phyloP scores from a whole-genome alignment of 345 rosid genomes.

The Lepidium didymum region DNA sequence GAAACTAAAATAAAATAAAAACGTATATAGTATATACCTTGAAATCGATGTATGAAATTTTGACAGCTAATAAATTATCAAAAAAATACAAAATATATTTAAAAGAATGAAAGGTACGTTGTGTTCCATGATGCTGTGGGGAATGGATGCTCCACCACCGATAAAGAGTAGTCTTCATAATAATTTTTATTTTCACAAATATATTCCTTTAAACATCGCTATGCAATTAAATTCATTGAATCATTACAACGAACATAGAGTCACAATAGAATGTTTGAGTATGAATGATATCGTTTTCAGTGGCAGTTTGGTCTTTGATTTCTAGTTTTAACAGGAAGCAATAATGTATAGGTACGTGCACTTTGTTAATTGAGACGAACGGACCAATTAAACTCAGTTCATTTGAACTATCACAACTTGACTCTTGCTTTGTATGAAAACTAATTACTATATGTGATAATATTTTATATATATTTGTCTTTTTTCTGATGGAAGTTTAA shows the following conservation, averaged over 20 bases:
- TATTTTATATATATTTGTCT: not conserved
- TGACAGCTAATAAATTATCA: not conserved
- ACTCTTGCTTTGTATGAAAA: not conserved
- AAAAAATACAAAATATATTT: too few relatives aligned
- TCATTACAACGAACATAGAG: not conserved
- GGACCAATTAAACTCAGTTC: not conserved
- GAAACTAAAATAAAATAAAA: not conserved
- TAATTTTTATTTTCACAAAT: not conserved
- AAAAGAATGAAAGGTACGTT: conserved; percentile 9
- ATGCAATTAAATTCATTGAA: not conserved
- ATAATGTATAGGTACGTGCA: conserved; percentile 8
- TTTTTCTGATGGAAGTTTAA: not conserved
- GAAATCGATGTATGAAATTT: conserved; percentile 3
- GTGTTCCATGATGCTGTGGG: conserved; percentile 18
- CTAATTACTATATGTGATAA: too few relatives aligned
- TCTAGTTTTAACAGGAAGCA: not conserved
- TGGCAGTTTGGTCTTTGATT: conserved; percentile 19
- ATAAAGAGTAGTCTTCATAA: not conserved
- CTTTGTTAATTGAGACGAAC: not conserved
- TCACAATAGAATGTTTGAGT: not conserved
- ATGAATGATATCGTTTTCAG: conserved; percentile 7
- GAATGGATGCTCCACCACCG: conserved; percentile 22
- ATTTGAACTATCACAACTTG: not conserved
- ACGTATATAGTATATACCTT: not conserved
- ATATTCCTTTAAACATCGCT: not conserved